phyloP scores from a whole-genome alignment of 2,329 filamentous ascomycete species.

The Cryphonectria parasitica region DNA sequence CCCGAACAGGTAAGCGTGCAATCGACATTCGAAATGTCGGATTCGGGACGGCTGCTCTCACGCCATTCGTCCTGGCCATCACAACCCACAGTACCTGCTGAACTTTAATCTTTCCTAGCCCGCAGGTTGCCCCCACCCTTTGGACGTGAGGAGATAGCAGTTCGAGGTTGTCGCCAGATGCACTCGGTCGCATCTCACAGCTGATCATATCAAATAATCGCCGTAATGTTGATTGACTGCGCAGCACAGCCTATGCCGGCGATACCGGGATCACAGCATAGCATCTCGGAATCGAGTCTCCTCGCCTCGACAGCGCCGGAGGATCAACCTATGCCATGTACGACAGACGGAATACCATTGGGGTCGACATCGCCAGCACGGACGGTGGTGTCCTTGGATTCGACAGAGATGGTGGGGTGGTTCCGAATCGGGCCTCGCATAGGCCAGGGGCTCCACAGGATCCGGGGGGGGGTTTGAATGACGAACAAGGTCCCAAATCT shows the following conservation, averaged over 20 bases:
- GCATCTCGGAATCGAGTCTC: background rate
- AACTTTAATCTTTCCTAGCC: background rate
- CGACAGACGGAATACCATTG: background rate
- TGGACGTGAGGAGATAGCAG: background rate
- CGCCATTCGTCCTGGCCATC: background rate
- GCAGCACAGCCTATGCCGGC: background rate
- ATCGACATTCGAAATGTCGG: slow-evolving; percentile 3
- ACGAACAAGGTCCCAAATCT: slow-evolving; percentile 21
- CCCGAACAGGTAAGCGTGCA: background rate
- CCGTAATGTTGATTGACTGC: background rate
- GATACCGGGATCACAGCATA: background rate
- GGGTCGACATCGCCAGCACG: background rate
- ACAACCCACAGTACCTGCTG: background rate
- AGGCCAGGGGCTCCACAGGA: slow-evolving; percentile 22
- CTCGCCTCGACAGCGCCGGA: background rate
- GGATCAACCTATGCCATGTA: background rate
- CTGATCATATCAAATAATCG: background rate
- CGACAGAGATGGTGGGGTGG: slow-evolving; percentile 18
- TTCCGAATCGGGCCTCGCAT: slow-evolving; percentile 21
- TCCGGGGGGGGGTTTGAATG: slow-evolving; percentile 19
- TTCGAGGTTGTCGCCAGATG: background rate
- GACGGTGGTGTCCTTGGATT: slow-evolving; percentile 10
- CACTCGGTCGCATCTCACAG: background rate
- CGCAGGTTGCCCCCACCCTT: background rate
- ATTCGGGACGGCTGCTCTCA: background rate